Base-by-base conservation (phyloP, 306 rosid species). In the Dicorynia guianensis region DNA sequence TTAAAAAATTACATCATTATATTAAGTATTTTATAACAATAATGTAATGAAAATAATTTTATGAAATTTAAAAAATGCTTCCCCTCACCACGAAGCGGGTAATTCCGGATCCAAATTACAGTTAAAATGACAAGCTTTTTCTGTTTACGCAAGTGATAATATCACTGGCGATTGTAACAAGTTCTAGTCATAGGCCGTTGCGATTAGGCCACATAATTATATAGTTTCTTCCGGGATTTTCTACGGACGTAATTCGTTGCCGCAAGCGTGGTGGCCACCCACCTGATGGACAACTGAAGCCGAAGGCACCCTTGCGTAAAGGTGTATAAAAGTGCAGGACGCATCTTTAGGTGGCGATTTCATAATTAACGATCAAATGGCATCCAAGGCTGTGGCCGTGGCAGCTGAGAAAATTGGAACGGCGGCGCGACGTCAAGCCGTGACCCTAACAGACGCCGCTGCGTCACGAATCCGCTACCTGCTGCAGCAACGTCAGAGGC, bases 401-500 rank as follows among this genome's bases (percentile, higher is more conserved):
- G 88, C 74, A 48, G 85, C 88, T 11, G 85, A 81, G 67, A 84
- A 77, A 47, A n/a, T 84, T 3, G 83, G 76, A 0, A 44, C 84
- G 74, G 90, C 87, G 25, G 81, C 72, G 12, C 85, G 97, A 4
- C 91, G 96, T 15, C 96, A 93, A 76, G 97, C 89, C 13, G 88
- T 93, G 44, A 61, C 78, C 63, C 20, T 93, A 36, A 87, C 98
- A 5, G 93, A 91, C 17, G 76, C 88, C 43, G 98, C 97, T 13
- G 93, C 99, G 6, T 79, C 80, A 12, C 81, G 98, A 55, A 85
- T 95, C 66, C 85, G 91, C 11, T 54, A 76, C 39, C 77, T 92
- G 12, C 87, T 95, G 0, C 80, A 87, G 78, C 93, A 87, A 84
- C 97, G 98, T 8, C 96, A 90, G 47, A 87, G 93, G 70, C 40